Conservation (phyloP, 352 stramenopile genomes). For the Paralagenidium karlingii region DNA sequence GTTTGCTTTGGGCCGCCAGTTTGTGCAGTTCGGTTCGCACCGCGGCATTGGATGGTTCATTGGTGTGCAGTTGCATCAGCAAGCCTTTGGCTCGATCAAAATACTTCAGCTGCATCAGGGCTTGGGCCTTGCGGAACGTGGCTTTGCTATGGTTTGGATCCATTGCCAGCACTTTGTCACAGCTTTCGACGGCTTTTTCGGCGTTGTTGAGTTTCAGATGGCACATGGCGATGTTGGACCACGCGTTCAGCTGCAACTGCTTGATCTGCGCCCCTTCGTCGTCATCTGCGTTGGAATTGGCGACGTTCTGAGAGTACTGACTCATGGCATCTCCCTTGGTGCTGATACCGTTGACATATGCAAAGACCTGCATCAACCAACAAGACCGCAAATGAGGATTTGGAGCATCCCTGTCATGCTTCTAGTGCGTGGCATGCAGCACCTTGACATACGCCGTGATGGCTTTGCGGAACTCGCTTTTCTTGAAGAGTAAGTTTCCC, state of each 20-base stretch:
- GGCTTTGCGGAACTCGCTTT: constrained; percentile 42
- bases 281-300: constrained; percentile 36
- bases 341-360: constrained; percentile 72
- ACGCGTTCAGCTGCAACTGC: constrained; percentile 49
- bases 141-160: constrained; percentile 60
- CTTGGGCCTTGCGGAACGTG: constrained; percentile 70
- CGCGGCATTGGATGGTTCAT: constrained; percentile 57
- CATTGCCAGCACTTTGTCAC: constrained; percentile 62
- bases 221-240: constrained; percentile 75
- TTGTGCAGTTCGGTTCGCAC: constrained; percentile 47
- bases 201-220: constrained; percentile 50
- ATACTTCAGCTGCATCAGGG: constrained; percentile 36
- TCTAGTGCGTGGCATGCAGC: neutral
- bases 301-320: constrained; percentile 28
- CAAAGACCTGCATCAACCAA: constrained; percentile 30
- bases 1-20: constrained; percentile 33
- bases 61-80: constrained; percentile 30
- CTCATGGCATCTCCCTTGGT: constrained; percentile 64
- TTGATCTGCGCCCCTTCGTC: constrained; percentile 43
- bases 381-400: no score
- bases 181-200: constrained; percentile 40
- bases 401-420: neutral
- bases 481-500: constrained; percentile 55
- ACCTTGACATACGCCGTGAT: constrained; percentile 46
- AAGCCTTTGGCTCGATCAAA: constrained; percentile 42